Base-by-base conservation (phyloP, 495 filamentous ascomycete genomes). In the Thermothielavioides terrestris region DNA sequence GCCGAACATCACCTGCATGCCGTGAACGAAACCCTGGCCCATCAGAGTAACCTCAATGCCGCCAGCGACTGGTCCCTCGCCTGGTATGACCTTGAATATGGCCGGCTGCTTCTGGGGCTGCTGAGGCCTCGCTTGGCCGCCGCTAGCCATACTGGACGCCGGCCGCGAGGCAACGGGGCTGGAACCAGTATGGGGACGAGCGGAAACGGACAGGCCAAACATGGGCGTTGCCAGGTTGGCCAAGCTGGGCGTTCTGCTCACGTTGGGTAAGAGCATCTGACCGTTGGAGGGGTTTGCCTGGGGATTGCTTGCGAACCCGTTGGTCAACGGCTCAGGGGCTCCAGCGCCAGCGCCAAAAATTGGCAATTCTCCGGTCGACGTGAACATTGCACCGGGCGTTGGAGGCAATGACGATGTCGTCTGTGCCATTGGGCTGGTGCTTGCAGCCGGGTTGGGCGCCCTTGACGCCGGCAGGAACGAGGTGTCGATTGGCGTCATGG, bases 1-100 rank as follows among this genome's bases (percentile, higher is more conserved):
- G 15, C 89, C 90, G 65, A 96, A 96, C 57, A 89, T 82, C 49
- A 95, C 88, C 46, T 88, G 85, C 59, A 91, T 77, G 5, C 86
- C 87, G 38, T 82, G 78, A 30, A 77, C 80, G 56, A 95, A 95
- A 18, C 81, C 81, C 56, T 78, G 83, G 6, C 91, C 90, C 22
- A 91, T 69, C 46, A 90, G 74, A 0, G 85, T 88, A 11, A 95
- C 87, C 57, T 95, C 89, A 27, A 86, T 85, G 11, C 89, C 88
- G 49, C 91, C 91, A 21, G 75, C 75, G 35, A 81, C 81, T 9
- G 89, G 85, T 10, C 90, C 91, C 63, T 94, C 85, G 28, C 74
- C 72, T 1, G 90, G 90, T 31, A 91, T 84, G 38, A 95, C 65
- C 60, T 88, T 89, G 58, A 54, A 46, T n/a, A 58, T 63, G 0